phyloP scores from a whole-genome alignment of 2,329 filamentous ascomycete species.

The Ascocoryne sarcoides region DNA sequence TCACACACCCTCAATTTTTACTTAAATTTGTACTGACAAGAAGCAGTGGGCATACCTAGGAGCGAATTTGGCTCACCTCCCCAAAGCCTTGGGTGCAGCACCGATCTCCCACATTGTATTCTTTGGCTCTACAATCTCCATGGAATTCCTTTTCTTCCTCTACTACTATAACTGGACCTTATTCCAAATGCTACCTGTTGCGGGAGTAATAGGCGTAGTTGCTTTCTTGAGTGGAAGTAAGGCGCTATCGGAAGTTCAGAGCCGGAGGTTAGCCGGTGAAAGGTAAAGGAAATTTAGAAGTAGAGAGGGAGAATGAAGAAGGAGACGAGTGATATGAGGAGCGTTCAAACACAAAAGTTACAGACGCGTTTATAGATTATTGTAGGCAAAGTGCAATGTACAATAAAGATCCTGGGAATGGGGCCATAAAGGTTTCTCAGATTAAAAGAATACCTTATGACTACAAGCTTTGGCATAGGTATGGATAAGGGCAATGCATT shows the following conservation, averaged over 20 bases:
- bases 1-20: not conserved
- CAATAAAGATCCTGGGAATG: slow-evolving; percentile 7
- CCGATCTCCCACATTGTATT: slow-evolving; percentile 78
- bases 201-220: slow-evolving; percentile 56
- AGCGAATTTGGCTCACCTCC: slow-evolving; percentile 71
- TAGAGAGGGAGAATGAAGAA: not conserved
- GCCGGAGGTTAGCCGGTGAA: slow-evolving; percentile 62
- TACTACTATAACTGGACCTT: slow-evolving; percentile 92
- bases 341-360: slow-evolving; percentile 13
- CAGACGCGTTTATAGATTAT: slow-evolving; percentile 8
- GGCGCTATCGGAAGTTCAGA: slow-evolving; percentile 88
- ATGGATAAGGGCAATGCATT: no score
- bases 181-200: slow-evolving; percentile 76
- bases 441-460: no score
- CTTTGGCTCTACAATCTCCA: slow-evolving; percentile 74
- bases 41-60: slow-evolving; percentile 70
- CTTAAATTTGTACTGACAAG: slow-evolving; percentile 16
- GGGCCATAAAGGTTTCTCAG: not conserved
- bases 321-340: slow-evolving; percentile 1
- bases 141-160: slow-evolving; percentile 88
- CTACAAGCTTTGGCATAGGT: no score
- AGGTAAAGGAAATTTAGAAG: slow-evolving; percentile 12
- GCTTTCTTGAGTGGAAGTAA: slow-evolving; percentile 82
- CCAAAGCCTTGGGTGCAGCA: slow-evolving; percentile 64
- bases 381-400: slow-evolving; percentile 15